Evolutionary conservation across 495 filamentous ascomycete genomes (phyloP).

Genomic region (Talaromyces trachyspermus): DNA sequence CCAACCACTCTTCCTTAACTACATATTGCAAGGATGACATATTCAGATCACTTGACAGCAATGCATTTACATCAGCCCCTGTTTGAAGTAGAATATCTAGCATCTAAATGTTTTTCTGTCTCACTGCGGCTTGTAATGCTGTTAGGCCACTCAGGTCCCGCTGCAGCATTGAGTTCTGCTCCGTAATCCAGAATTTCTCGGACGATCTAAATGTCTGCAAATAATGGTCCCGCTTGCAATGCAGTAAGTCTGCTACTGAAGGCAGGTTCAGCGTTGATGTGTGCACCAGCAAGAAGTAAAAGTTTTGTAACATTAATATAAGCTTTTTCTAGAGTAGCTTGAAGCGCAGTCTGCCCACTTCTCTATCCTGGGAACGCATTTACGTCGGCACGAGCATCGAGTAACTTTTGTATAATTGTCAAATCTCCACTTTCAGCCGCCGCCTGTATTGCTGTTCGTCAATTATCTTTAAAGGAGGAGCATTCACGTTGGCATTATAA

Average conservation of each 20-base stretch:
- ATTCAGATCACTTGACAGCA: neutral
- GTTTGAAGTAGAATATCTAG: conserved; percentile 8
- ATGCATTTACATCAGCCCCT: conserved; percentile 13
- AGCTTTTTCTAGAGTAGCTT: conserved; percentile 6
- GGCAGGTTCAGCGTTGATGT: conserved; percentile 1
- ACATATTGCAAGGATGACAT: conserved; percentile 12
- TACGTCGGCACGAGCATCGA: conserved; percentile 15
- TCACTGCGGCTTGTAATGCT: conserved; percentile 12
- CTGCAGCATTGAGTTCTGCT: conserved; percentile 21
- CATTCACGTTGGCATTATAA: conserved; percentile 7
- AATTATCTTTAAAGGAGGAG: conserved; percentile 2
- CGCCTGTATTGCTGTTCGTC: conserved; percentile 7
- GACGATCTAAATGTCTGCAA: neutral
- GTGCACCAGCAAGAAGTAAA: neutral
- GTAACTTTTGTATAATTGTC: neutral
- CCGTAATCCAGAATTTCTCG: neutral
- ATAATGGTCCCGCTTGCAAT: neutral
- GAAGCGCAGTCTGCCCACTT: conserved; percentile 9
- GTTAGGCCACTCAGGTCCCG: conserved; percentile 4
- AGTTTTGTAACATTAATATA: neutral
- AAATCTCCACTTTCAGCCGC: neutral
- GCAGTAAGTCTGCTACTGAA: conserved; percentile 1
- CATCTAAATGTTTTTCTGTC: conserved; percentile 10
- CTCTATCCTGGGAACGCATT: conserved; percentile 11
- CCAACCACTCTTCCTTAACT: neutral